phyloP scores from a whole-genome alignment of 768 basidiomycete genomes.

The Filobasidium floriforme region DNA sequence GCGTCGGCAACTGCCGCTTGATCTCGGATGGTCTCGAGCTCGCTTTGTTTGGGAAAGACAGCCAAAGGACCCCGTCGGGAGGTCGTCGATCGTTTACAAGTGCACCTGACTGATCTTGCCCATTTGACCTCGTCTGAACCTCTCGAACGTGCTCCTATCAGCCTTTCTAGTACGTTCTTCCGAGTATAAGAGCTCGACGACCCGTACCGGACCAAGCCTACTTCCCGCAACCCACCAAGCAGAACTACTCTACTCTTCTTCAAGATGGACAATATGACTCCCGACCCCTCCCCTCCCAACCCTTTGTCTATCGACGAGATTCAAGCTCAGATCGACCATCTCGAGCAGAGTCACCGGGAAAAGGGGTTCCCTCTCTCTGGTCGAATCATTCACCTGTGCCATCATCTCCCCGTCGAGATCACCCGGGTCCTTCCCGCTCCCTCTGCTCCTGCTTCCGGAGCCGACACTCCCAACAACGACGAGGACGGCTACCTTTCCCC shows the following conservation, averaged over 20 bases:
- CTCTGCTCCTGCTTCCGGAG: slow-evolving; percentile 8
- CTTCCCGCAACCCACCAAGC: too few species aligned
- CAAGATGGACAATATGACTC: slow-evolving; percentile 44
- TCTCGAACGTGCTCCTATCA: too few species aligned
- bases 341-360: slow-evolving; percentile 64
- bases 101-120: too few species aligned
- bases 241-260: not conserved
- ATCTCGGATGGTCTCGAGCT: too few species aligned
- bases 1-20: too few species aligned
- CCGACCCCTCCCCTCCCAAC: slow-evolving; percentile 39
- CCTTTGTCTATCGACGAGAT: slow-evolving; percentile 54
- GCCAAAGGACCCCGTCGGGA: too few species aligned
- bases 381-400: slow-evolving; percentile 83
- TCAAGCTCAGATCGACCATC: slow-evolving; percentile 60
- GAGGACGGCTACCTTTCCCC: slow-evolving; percentile 9
- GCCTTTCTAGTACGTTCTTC: too few species aligned
- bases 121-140: too few species aligned
- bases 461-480: slow-evolving; percentile 21
- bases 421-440: slow-evolving; percentile 46
- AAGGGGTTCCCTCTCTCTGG: slow-evolving; percentile 71
- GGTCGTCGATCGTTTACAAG: too few species aligned
- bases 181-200: too few species aligned
- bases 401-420: slow-evolving; percentile 73
- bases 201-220: too few species aligned
- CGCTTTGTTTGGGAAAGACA: too few species aligned